phyloP scores from a whole-genome alignment of 305 asterid species.

The Fraxinus sp. region DNA sequence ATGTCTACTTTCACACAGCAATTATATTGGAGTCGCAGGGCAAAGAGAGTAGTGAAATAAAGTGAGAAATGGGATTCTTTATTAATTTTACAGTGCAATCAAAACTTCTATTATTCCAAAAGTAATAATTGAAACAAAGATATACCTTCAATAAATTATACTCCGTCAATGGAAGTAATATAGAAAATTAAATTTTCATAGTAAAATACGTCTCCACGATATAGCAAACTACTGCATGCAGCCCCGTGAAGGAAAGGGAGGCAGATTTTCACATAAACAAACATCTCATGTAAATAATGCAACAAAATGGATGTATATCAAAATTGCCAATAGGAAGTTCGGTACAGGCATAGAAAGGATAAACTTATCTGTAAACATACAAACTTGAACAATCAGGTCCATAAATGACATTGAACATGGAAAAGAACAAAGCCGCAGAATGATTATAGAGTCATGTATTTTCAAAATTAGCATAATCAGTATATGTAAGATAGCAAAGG shows the following conservation, averaged over 20 bases:
- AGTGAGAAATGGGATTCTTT: background rate
- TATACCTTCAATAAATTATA: background rate
- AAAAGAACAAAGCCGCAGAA: background rate
- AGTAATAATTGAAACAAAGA: background rate
- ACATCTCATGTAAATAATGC: background rate
- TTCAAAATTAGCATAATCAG: background rate
- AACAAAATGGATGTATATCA: background rate
- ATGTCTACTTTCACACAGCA: background rate
- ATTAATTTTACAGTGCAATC: background rate
- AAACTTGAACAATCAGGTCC: background rate
- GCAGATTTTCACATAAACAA: background rate
- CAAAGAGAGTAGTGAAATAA: background rate
- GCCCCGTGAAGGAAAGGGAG: background rate
- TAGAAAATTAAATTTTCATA: background rate
- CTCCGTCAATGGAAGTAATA: background rate
- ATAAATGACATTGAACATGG: conserved; percentile 5
- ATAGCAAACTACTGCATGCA: background rate
- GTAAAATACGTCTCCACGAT: background rate
- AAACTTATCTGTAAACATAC: background rate
- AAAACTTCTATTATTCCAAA: background rate
- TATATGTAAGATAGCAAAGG: background rate
- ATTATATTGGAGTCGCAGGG: background rate
- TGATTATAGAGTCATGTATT: background rate
- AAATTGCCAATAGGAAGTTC: background rate
- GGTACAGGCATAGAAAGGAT: background rate